Base-by-base conservation (phyloP, 148 eudicot species). In the Vaccinium darrowii region DNA sequence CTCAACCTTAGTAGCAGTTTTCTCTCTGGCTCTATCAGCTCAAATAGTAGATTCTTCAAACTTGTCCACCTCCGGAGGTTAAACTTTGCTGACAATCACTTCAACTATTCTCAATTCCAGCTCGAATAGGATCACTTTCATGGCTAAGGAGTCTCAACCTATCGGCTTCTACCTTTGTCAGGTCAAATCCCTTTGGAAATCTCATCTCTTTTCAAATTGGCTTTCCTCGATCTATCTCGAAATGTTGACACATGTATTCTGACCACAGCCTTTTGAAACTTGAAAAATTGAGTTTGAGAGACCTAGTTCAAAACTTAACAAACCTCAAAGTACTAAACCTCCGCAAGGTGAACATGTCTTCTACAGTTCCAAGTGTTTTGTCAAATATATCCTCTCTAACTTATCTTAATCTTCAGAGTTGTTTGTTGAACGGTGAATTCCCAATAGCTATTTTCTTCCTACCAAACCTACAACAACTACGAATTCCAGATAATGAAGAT, bases 1-100 rank as follows among this genome's bases (percentile, higher is more conserved):
- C 91, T 90, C 19, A 86, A 91, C 86, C 88, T 91, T 23, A 86
- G 83, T 21, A 76, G 87, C 81, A 88, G 91, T n/a, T 90, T 86
- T 77, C 89, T 88, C 58, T 57, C 18, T 30, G 90, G 92, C 2
- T 78, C 65, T 1, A 76, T 91, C 65, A 83, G 73, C 11, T 62
- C 69, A 0, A 63, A 2, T 0, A 63, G 69, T n/a, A 63, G 69
- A 3, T 12, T 63, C 13, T 88, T 89, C 18, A 53, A 3, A 7
- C 90, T 91, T 53, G 53, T 18, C 14, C 78, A 85, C 77, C 91
- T 89, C 16, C 72, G 21, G 36, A 75, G 49, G 74, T 91, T 89
- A 9, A 87, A 84, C 67, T 85, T 88, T 62, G 85, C 89, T 18
- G 79, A 43, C 39, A 88, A 88, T 39, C 1, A 86, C 83, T 88